Evolutionary conservation across 768 basidiomycete species (phyloP), one percentile per base, ranked within the genome.

Genomic region (Xerocomellus amylosporus): DNA sequence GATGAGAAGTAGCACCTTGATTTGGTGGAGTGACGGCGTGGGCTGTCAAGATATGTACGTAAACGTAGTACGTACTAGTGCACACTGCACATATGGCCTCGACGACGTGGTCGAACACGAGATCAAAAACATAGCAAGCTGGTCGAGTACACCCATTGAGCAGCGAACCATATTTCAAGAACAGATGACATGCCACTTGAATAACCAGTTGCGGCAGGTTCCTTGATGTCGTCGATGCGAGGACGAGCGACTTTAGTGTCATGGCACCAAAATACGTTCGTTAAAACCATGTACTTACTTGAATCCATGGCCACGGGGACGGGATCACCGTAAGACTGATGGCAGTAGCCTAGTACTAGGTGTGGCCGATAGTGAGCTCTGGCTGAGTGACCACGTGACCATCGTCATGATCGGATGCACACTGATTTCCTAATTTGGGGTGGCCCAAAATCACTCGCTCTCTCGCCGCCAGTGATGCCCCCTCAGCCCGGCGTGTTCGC

Each of bases 401-500:
- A 41, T 28, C 57, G 55, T 63, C 62, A 63, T 64, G 62, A 64
- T 64, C 63, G 62, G 55, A 56, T 43, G 44, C 19, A 51, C 15
- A 45, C 6, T 30, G 52, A 45, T 52, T 68, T 64, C 52, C 66
- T 53, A 60, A 59, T 62, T 51, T 54, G 46, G 53, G 26, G 1
- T 31, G 45, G 49, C 19, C 63, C 46, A 66, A 65, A 59, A 53
- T 58, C 44, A 40, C 49, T 42, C 26, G 20, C 38, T 41, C 46
- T 49, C 43, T 34, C 24, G 12, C 38, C 46, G 12, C 36, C 28
- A 26, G 47, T 51, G 63, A 86, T 86, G 83, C 85, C 85, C 46
- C 86, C 86, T 42, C 85, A 87, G 57, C 83, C 81, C 59, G 86
- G 86, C 49, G 73, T 87, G 57, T 88, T 88, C 63, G 74, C 84